Evolutionary conservation across 345 rosid species (phyloP).

Genomic region (Sisymbrium altissimum): DNA sequence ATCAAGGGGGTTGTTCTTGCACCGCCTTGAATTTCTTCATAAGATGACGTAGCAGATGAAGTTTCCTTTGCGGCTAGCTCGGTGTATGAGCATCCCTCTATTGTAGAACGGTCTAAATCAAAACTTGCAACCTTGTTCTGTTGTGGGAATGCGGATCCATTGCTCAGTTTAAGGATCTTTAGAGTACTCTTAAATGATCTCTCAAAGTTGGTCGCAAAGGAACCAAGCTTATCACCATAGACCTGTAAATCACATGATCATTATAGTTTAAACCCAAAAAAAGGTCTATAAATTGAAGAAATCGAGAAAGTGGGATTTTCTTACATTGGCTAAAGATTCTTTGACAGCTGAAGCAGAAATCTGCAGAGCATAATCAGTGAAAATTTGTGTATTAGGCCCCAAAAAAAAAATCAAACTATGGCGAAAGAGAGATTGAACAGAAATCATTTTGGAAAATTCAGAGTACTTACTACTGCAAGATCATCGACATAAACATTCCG

Average conservation of each 20-base stretch:
- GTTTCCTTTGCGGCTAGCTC: no score
- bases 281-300: neutral
- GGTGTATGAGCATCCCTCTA: no score
- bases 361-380: neutral
- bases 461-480: conserved; percentile 47
- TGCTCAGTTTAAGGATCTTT: conserved; percentile 62
- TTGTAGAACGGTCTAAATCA: no score
- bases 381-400: neutral
- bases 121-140: no score
- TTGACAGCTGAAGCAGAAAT: conserved; percentile 64
- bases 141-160: conserved; percentile 45
- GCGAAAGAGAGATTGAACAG: neutral
- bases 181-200: conserved; percentile 74
- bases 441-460: neutral
- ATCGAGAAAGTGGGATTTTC: neutral
- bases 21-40: no score
- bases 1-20: no score
- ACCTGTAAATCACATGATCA: conserved; percentile 46
- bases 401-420: neutral
- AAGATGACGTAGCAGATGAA: no score
- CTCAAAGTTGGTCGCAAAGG: conserved; percentile 36
- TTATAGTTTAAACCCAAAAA: no score
- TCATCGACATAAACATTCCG: conserved; percentile 39
- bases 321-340: conserved; percentile 84
- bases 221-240: conserved; percentile 56